phyloP scores from a whole-genome alignment of 345 rosid species.

The Hirschfeldia incana region DNA sequence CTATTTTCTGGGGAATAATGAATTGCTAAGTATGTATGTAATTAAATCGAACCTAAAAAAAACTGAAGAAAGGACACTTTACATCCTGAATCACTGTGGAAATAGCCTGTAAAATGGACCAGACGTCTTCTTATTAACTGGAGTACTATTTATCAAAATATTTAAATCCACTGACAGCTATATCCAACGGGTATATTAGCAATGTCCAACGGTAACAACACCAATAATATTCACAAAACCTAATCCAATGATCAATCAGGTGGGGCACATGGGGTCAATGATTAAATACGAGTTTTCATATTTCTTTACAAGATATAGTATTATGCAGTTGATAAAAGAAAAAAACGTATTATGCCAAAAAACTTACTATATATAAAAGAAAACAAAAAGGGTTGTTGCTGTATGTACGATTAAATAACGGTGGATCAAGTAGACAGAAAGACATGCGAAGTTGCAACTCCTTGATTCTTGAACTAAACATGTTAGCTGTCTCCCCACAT shows the following conservation, averaged over 20 bases:
- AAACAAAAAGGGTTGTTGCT: not conserved
- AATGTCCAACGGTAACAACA: conserved; percentile 35
- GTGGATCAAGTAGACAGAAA: conserved; percentile 34
- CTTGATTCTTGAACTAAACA: conserved; percentile 29
- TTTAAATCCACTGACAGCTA: conserved; percentile 37
- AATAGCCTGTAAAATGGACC: conserved; percentile 33
- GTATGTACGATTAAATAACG: not conserved
- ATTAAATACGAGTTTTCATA: conserved; percentile 10
- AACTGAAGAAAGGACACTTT: conserved; percentile 1
- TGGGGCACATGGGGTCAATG: conserved; percentile 33
- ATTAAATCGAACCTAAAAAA: not conserved
- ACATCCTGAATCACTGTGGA: conserved; percentile 21
- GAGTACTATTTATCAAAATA: conserved; percentile 5
- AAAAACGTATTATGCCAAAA: not conserved
- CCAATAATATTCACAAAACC: conserved; percentile 6
- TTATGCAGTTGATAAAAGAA: too few species aligned
- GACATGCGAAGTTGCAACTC: conserved; percentile 41
- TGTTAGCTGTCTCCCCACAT: conserved; percentile 38
- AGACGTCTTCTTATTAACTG: conserved; percentile 3
- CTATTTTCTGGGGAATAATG: not conserved
- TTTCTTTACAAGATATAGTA: not conserved
- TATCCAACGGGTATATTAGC: conserved; percentile 39
- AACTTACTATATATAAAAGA: not conserved
- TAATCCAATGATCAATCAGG: not conserved
- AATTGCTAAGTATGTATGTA: conserved; percentile 11